Conservation (phyloP, 2,329 filamentous ascomycete genomes). For the Colletotrichum sp. region DNA sequence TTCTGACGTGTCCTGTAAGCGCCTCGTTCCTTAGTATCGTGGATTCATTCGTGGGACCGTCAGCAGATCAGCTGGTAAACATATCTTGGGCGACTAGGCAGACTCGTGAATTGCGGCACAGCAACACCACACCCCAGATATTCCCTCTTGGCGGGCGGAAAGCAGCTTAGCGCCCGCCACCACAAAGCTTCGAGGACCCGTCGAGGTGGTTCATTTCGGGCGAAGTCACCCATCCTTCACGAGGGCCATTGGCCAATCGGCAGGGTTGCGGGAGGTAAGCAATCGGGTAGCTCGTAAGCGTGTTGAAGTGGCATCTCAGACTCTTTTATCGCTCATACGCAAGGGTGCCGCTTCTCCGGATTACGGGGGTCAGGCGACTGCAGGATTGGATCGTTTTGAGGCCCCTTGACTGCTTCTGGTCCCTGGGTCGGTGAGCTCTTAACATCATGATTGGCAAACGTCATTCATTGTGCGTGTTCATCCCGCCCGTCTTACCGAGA, state of each 20-base stretch:
- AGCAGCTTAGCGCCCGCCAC: background rate
- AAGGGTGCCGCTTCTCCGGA: background rate
- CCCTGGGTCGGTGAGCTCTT: background rate
- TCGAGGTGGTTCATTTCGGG: background rate
- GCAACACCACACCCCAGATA: background rate
- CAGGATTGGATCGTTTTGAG: background rate
- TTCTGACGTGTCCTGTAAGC: background rate
- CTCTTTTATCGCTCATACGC: background rate
- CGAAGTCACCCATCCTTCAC: background rate
- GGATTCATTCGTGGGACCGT: background rate
- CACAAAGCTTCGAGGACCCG: background rate
- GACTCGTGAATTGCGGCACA: background rate
- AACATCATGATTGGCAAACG: background rate
- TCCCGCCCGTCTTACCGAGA: background rate
- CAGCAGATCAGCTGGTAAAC: background rate
- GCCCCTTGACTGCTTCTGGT: background rate
- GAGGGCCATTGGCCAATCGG: background rate
- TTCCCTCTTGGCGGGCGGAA: background rate
- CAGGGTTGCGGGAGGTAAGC: background rate
- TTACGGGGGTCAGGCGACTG: background rate
- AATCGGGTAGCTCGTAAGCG: background rate
- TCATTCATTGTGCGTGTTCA: background rate
- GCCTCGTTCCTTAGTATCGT: background rate
- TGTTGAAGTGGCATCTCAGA: background rate
- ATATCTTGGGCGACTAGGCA: conserved; percentile 1